Evolutionary conservation across 108 stramenopile genomes (phyloP), one percentile per base, ranked within the genome.

Genomic region (Fragilariopsis cylindrus): DNA sequence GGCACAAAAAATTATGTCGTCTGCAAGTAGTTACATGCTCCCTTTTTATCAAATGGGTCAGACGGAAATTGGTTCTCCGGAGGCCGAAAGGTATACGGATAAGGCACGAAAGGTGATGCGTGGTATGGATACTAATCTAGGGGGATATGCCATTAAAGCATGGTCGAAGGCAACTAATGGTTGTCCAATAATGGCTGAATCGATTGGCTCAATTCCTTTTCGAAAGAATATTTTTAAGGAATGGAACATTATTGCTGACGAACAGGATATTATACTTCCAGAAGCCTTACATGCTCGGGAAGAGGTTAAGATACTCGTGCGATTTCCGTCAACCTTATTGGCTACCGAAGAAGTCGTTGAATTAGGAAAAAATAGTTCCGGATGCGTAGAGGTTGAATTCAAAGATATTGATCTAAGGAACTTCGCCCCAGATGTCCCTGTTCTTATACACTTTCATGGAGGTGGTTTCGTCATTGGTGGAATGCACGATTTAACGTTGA

Each of bases 371-470:
- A 30, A 1, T 30, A 19, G 18, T 40, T 49, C 66, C 8, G 66
- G 19, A 68, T 68, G 66, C 55, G 15, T 71, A 44, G 54, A 11
- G 55, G 44, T 57, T 11, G 50, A 56, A 12, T 63, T 63, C 46
- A 2, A 45, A 42, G 3, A 58, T 0, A 21, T 71, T 7, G 57
- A 71, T 42, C 44, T 30, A 56, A 71, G 9, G 42, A 57, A 30
- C 11, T 71, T 71, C 18, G 21, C 56, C 7, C 55, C 56, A 3
- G 56, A 57, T 6, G 70, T 58, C 4, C 70, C 55, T 4, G 16
- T 71, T 16, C 15, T 71, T 8, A 58, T 71, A 18, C 57, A 46
- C 3, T 71, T 71, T 16, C 70, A 71, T 15, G 70, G 70, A 52
- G 70, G 70, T 12, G 70, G 56, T 41, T 57, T 71, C 55, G 1